These are phyloP conservation scores for Juglanconis sp. DNA, from an alignment of 2,329 filamentous ascomycete species.

Conservation along the genomic window DNA sequence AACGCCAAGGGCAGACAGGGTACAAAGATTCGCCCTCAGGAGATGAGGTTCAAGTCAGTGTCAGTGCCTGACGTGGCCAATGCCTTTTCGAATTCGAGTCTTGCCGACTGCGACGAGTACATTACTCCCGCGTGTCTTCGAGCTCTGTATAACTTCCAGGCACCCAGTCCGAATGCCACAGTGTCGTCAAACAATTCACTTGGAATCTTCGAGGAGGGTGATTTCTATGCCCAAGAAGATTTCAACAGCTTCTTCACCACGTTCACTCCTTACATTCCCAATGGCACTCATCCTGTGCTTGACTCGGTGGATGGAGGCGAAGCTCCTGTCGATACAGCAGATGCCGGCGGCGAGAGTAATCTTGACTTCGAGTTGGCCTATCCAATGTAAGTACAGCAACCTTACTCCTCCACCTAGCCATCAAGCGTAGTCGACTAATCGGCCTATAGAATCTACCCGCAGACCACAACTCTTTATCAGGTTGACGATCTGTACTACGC, in stretches of 20 bases:
- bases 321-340: not conserved
- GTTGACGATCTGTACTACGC: conserved; percentile 41
- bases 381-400: not conserved
- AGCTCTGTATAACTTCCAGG: conserved; percentile 28
- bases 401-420: not conserved
- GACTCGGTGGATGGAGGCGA: conserved; percentile 7
- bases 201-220: conserved; percentile 17
- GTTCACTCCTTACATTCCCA: conserved; percentile 3
- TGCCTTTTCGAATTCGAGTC: conserved; percentile 4
- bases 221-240: conserved; percentile 13
- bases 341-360: conserved; percentile 9
- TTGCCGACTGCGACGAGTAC: conserved; percentile 26
- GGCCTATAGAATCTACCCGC: conserved; percentile 31
- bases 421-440: not conserved
- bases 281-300: conserved; percentile 6
- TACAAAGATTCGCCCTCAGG: conserved; percentile 2
- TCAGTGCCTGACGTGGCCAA: not conserved
- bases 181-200: conserved; percentile 13
- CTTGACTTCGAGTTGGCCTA: conserved; percentile 9
- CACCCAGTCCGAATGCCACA: conserved; percentile 5
- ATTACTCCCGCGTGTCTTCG: conserved; percentile 32
- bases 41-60: not conserved
- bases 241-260: conserved; percentile 7
- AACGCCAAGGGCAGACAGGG: not conserved
- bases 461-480: conserved; percentile 35